Base-by-base conservation (phyloP, 1,139 yeast genomes). In the Debaryomyces coudertii region DNA sequence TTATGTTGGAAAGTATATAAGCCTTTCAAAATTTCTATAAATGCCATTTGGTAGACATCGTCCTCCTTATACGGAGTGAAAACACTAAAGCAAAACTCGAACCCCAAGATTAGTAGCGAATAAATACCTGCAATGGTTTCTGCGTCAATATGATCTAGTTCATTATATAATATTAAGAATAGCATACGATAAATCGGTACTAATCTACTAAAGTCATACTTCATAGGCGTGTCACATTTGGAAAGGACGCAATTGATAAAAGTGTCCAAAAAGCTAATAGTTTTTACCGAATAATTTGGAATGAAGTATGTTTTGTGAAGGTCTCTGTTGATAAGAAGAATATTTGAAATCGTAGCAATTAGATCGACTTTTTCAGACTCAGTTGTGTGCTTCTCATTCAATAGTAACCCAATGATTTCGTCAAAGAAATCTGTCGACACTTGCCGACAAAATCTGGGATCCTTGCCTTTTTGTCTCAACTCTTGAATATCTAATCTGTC, bases 1-100 rank as follows among this genome's bases (percentile, higher is more conserved):
- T 61, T 62, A 44, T 62, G 66, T 42, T 61, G 58, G 30, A 63
- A 52, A 9, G 66, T 62, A 36, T 61, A 62, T 23, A 65, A 50
- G 15, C 66, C 62, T 43, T 65, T 65, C 45, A 65, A 53, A n/a
- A 65, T 48, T 43, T 65, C 70, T n/a, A 54, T 55, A 38, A 60
- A 46, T n/a, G 55, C 53, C 51, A 57, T 48, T 29, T 57, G 48
- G 38, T 45, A 50, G 22, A 34, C 33, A 38, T 42, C 30, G 24
- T 45, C 44, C 11, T 35, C 14, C 23, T 39, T 43, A 22, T 38
- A 39, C 9, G 20, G 24, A 30, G 34, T 23, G 35, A 42, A 46
- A 14, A 39, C 16, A 3, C 43, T 40, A 36, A 39, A 41, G 34
- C 46, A 43, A 20, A 38, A 46, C 20, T 43, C 38, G 15, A 46